Conservation (phyloP, 2,329 filamentous ascomycete species). For the Bipolaris cookei region DNA sequence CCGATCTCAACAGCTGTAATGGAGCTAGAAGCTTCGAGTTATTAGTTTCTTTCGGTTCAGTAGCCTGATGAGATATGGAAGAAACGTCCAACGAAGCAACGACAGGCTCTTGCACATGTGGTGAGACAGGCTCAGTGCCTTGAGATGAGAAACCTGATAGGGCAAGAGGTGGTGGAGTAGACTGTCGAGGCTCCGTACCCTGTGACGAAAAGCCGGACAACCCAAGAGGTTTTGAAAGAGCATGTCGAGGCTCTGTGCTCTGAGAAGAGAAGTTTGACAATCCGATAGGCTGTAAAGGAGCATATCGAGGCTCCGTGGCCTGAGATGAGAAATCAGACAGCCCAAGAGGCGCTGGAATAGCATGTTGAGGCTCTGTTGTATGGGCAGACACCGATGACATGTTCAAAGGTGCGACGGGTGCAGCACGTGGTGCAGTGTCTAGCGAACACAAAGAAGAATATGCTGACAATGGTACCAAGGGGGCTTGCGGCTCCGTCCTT, state of each 20-base stretch:
- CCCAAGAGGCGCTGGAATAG: constrained; percentile 20
- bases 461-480: constrained; percentile 18
- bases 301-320: constrained; percentile 31
- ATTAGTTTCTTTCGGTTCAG: constrained; percentile 33
- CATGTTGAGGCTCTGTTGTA: constrained; percentile 32
- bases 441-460: constrained; percentile 34
- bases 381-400: constrained; percentile 35
- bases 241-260: neutral
- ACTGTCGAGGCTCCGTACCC: neutral
- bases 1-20: constrained; percentile 36
- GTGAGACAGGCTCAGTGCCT: constrained; percentile 35
- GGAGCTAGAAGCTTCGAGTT: constrained; percentile 24
- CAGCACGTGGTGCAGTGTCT: constrained; percentile 27
- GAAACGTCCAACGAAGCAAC: constrained; percentile 37
- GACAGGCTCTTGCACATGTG: constrained; percentile 38
- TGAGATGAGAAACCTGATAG: neutral
- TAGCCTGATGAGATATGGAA: constrained; percentile 36
- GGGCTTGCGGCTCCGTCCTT: constrained; percentile 31
- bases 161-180: neutral
- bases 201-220: neutral
- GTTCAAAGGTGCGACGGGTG: constrained; percentile 22
- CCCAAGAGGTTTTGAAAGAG: neutral
- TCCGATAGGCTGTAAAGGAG: constrained; percentile 21
- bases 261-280: constrained; percentile 29
- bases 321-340: constrained; percentile 27